Evolutionary conservation across 2,329 filamentous ascomycete species (phyloP), one percentile per base, ranked within the genome.

Genomic region (Ophiostoma himal-ulmi): DNA sequence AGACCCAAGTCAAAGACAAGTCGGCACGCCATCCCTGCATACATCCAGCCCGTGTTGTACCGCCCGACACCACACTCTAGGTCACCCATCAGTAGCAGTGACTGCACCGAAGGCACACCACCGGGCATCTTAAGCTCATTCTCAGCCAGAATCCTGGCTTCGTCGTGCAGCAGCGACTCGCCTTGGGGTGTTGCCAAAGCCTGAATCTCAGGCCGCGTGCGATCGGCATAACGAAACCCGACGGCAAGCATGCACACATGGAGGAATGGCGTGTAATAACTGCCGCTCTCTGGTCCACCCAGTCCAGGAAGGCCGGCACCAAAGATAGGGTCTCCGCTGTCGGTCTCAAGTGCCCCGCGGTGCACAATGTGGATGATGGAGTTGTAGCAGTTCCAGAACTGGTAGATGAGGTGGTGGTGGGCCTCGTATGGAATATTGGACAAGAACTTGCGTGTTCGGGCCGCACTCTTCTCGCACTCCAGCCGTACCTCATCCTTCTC

Each of bases 381-480:
- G 71, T 74, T 74, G 72, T 73, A 71, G 54, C 69, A 70, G 17
- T 72, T 71, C 72, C 72, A 73, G 60, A 73, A 74, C 44, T 72
- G 70, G 37, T 72, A 39, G 69, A 74, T 73, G 6, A 74, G 71
- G 41, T 74, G 73, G n/a, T 70, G 36, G 67, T 74, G 72, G 17
- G 73, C 73, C 10, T 71, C 72, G 14, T 70, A 37, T 2, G 69
- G 66, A 8, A 74, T 68, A n/a, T 34, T 37, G 39, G 70, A 54
- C n/a, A 71, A 34, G 20, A 71, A 39, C 39, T 11, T 36, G 54
- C 68, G 70, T 20, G 52, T 57, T 2, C 52, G 52, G 52, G n/a
- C 52, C 11, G 22, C 10, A 13, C 22, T 26, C 11, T 26, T 57
- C 10, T 57, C 52, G 22, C n/a, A 57, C 22, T 57, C 52, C n/a